Evolutionary conservation across 768 basidiomycete species (phyloP).

Genomic region (Pisolithus orientalis): DNA sequence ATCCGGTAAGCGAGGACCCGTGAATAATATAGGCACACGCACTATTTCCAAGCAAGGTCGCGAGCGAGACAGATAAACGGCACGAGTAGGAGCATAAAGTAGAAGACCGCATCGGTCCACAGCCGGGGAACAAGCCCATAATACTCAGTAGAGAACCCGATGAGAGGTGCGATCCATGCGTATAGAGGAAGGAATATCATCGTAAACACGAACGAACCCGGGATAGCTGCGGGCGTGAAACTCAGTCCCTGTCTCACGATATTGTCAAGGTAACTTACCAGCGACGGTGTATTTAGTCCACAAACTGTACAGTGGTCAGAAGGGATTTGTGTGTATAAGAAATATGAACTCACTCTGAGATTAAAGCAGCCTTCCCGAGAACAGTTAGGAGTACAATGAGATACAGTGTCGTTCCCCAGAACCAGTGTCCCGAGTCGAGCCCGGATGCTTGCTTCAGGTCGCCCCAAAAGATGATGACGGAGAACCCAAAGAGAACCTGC

Average conservation of each 20-base stretch:
- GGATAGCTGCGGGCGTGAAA: slow-evolving; percentile 59
- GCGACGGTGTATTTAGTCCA: slow-evolving; percentile 99
- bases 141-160: slow-evolving; percentile 90
- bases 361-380: slow-evolving; percentile 92
- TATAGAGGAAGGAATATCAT: slow-evolving; percentile 94
- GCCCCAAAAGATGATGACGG: slow-evolving; percentile 88
- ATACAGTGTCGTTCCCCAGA: slow-evolving; percentile 97
- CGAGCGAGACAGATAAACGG: slow-evolving; percentile 81
- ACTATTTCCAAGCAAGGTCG: slow-evolving; percentile 99
- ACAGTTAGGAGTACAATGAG: slow-evolving; percentile 90
- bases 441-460: slow-evolving; percentile 80
- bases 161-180: slow-evolving; percentile 74
- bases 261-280: slow-evolving; percentile 36
- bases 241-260: background rate
- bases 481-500: slow-evolving; percentile 84
- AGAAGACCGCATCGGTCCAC: slow-evolving; percentile 87
- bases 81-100: slow-evolving; percentile 78
- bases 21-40: slow-evolving; percentile 11
- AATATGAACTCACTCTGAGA: slow-evolving; percentile 80
- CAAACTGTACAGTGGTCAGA: slow-evolving; percentile 45
- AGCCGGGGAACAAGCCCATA: slow-evolving; percentile 81
- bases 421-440: slow-evolving; percentile 90
- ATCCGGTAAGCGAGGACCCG: slow-evolving; percentile 3
- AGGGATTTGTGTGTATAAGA: background rate
- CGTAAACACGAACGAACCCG: slow-evolving; percentile 95